Evolutionary conservation across 1,284 basidiomycete genomes (phyloP).

Genomic region (Apiotrichum veenhuisii): DNA sequence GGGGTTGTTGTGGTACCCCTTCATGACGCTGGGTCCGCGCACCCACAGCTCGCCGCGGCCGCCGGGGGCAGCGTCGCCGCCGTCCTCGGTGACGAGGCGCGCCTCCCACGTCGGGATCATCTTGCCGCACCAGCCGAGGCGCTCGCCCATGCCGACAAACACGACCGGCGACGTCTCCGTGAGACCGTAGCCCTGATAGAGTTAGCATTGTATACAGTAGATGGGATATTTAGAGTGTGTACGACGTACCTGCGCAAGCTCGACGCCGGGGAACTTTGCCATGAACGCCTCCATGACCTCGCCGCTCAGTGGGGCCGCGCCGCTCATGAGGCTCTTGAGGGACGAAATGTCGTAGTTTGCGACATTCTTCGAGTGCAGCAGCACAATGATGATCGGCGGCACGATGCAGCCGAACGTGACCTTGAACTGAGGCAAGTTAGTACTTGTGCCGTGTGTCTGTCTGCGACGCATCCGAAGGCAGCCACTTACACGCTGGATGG

Average conservation of each 20-base stretch:
- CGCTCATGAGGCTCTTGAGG: constrained; percentile 62
- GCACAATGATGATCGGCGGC: constrained; percentile 70
- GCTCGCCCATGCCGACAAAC: constrained; percentile 27
- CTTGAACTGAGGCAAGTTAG: constrained; percentile 54
- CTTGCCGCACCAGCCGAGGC: constrained; percentile 64
- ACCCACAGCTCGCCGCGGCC: constrained; percentile 76
- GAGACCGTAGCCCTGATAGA: constrained; percentile 45
- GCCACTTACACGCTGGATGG: constrained; percentile 61
- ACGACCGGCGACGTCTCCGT: constrained; percentile 52
- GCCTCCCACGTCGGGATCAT: constrained; percentile 75
- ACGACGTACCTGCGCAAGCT: constrained; percentile 36
- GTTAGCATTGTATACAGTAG: background rate
- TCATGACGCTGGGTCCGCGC: constrained; percentile 73
- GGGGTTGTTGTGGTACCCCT: constrained; percentile 63
- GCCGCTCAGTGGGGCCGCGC: constrained; percentile 73
- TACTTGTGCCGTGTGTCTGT: no score
- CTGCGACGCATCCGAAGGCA: no score
- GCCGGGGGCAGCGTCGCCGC: constrained; percentile 52
- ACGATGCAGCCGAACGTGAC: constrained; percentile 66
- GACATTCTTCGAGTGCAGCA: constrained; percentile 54
- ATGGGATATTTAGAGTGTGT: no score
- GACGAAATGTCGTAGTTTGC: constrained; percentile 66
- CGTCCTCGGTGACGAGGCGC: constrained; percentile 58
- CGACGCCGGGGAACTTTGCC: constrained; percentile 20
- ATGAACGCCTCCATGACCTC: constrained; percentile 32